Base-by-base conservation (phyloP, 805 yeast genomes). In the Grigorovia humatica region DNA sequence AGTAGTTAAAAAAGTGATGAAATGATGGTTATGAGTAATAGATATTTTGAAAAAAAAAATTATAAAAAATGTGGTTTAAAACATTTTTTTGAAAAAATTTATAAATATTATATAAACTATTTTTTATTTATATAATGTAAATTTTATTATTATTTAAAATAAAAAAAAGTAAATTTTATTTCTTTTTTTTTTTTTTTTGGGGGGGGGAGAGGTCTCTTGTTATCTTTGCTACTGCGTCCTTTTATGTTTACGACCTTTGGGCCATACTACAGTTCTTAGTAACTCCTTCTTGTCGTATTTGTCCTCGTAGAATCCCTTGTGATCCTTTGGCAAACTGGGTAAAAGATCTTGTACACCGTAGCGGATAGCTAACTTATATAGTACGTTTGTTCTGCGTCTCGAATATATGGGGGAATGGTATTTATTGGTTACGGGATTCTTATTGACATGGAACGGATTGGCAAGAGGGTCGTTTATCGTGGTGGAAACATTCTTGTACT, bases 401-500 rank as follows among this genome's bases (percentile, higher is more conserved):
- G 96, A 86, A 69, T 79, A 86, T 58, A 80, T 75, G 27, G 97
- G 87, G 53, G 81, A 80, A 60, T 87, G 95, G 71, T 82, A 80
- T 59, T 71, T 74, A n/a, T 84, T 79, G 20, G 95, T 88, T 20
- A 84, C 78, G 19, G 95, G 88, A 66, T 89, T 89, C 62, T 78
- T 84, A 67, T 88, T 89, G 23, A 95, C 83, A 51, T 88, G 68
- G 67, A 90, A 90, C 50, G 97, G 97, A 68, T 90, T 90, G 59
- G 89, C 85, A 54, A 79, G 78, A 20, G 78, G 75, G 48, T 88
- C 90, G 48, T 70, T 71, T 20, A 86, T 81, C 30, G 79, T 70
- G 1, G 86, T 78, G 49, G 95, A 85, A 55, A 74, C 76, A 2
- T 74, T 69, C 5, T 87, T 73, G 66, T 88, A 90, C 57, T 76